These are phyloP conservation scores for Alternaria sp. DNA, from an alignment of 2,329 filamentous ascomycete genomes.

Conservation along the genomic window DNA sequence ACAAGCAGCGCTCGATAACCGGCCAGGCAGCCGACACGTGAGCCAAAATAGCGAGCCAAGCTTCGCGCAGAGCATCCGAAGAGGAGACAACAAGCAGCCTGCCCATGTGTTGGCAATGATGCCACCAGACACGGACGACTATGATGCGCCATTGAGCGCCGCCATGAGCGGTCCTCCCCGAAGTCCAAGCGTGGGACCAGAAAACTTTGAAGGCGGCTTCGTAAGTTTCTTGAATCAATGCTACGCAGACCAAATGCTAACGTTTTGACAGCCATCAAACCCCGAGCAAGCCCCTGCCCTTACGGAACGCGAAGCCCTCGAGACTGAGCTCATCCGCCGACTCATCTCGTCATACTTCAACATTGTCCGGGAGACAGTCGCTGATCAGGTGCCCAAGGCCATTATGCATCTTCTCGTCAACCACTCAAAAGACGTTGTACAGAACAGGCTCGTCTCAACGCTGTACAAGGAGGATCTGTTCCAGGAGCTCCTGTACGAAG, in stretches of 20 bases:
- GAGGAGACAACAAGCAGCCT: conserved; percentile 66
- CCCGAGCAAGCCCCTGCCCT: conserved; percentile 78
- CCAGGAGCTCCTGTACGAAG: conserved; percentile 93
- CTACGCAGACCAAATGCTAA: conserved; percentile 25
- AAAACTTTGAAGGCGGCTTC: conserved; percentile 61
- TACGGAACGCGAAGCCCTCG: conserved; percentile 94
- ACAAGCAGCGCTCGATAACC: conserved; percentile 49
- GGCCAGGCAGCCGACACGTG: conserved; percentile 69
- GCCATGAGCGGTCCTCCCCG: conserved; percentile 25
- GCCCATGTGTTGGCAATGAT: conserved; percentile 53
- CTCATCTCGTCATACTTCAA: conserved; percentile 99
- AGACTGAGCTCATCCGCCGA: conserved; percentile 95
- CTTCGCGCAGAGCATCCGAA: conserved; percentile 83
- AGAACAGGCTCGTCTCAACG: conserved; percentile 94
- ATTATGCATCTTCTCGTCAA: conserved; percentile 99
- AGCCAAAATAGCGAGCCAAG: conserved; percentile 81
- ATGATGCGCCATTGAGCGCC: conserved; percentile 47
- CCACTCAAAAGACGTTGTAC: conserved; percentile 96
- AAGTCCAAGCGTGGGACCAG: conserved; percentile 11
- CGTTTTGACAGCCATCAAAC: conserved; percentile 44
- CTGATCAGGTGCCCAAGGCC: conserved; percentile 97
- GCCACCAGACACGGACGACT: conserved; percentile 53
- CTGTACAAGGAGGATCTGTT: conserved; percentile 93
- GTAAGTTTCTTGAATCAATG: conserved; percentile 58
- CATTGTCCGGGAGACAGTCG: conserved; percentile 98